Percentiles rank a stretch among this genome's conserved stretches.
Conservation (phyloP, 2,329 filamentous ascomycete genomes). For the Pleurostoma richardsiae region DNA sequence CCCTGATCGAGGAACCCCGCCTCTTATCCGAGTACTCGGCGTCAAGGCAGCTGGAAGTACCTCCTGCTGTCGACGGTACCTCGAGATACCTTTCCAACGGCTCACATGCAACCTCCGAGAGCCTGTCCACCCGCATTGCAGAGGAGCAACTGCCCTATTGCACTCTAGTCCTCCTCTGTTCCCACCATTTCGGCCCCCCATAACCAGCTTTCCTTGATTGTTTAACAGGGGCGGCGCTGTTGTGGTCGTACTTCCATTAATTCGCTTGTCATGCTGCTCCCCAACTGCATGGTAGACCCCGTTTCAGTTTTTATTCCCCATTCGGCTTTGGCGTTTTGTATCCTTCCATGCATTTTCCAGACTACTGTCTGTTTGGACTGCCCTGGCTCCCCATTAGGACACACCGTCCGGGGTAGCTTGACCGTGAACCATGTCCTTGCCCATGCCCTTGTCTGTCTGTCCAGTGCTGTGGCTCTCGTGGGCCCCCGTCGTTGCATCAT, state of each 20-base stretch:
- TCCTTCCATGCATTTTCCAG: constrained; percentile 33
- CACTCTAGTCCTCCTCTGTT: constrained; percentile 4
- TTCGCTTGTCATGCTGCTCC: constrained; percentile 32
- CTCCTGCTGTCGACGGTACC: constrained; percentile 6
- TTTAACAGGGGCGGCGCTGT: constrained; percentile 15
- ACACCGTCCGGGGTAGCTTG: constrained; percentile 15
- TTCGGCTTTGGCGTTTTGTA: constrained; percentile 30
- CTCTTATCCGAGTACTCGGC: constrained; percentile 5
- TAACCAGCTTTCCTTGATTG: constrained; percentile 12
- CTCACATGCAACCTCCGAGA: constrained; percentile 1
- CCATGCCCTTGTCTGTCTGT: constrained; percentile 22
- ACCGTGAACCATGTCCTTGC: constrained; percentile 25
- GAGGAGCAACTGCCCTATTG: constrained; percentile 1
- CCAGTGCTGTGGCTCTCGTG: constrained; percentile 25
- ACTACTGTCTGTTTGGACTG: constrained; percentile 21
- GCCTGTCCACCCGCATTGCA: constrained; percentile 2
- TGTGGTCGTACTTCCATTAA: constrained; percentile 15
- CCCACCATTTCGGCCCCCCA: constrained; percentile 5
- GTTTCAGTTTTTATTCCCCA: constrained; percentile 38
- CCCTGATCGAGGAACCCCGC: constrained; percentile 9
- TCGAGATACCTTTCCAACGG: constrained; percentile 1
- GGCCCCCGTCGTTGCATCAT: constrained; percentile 35
- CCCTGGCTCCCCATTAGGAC: constrained; percentile 23
- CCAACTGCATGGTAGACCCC: constrained; percentile 35
- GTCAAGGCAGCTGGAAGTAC: constrained; percentile 1